Evolutionary conservation across 768 basidiomycete genomes (phyloP).

Genomic region (Boletus sensibilis): DNA sequence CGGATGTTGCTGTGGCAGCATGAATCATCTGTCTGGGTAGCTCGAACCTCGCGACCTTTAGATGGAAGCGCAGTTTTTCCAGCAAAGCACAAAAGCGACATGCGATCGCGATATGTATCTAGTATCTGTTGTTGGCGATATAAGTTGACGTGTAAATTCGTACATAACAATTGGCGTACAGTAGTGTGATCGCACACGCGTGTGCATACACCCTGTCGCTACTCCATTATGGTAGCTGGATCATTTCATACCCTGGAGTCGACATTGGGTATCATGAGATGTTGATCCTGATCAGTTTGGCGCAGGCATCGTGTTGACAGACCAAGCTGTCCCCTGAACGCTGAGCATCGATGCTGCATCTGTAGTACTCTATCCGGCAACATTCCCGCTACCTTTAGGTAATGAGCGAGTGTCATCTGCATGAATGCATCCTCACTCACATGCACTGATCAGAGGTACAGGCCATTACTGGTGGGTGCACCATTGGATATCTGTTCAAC

Average conservation of each 20-base stretch:
- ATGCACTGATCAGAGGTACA: too few species aligned
- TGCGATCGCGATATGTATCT: conserved; percentile 14
- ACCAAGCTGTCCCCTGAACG: too few species aligned
- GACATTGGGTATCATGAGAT: not conserved
- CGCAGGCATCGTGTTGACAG: too few species aligned
- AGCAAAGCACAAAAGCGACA: conserved; percentile 21
- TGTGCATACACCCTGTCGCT: not conserved
- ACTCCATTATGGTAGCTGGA: not conserved
- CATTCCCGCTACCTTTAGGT: not conserved
- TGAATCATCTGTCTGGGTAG: not conserved
- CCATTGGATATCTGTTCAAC: too few species aligned
- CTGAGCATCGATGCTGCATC: not conserved
- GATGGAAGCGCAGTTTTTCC: not conserved
- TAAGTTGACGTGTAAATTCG: conserved; percentile 2
- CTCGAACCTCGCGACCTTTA: not conserved
- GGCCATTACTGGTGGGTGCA: too few species aligned
- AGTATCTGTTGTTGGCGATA: conserved; percentile 8
- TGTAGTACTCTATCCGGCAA: not conserved
- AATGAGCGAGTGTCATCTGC: not conserved
- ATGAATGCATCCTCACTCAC: too few species aligned
- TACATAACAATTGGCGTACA: not conserved
- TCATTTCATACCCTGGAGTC: not conserved
- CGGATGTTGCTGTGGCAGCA: conserved; percentile 5
- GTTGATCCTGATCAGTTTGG: not conserved
- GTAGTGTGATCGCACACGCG: not conserved